These are phyloP conservation scores for Priceomyces haplophilus DNA, from an alignment of 805 yeast genomes.

Conservation along the genomic window DNA sequence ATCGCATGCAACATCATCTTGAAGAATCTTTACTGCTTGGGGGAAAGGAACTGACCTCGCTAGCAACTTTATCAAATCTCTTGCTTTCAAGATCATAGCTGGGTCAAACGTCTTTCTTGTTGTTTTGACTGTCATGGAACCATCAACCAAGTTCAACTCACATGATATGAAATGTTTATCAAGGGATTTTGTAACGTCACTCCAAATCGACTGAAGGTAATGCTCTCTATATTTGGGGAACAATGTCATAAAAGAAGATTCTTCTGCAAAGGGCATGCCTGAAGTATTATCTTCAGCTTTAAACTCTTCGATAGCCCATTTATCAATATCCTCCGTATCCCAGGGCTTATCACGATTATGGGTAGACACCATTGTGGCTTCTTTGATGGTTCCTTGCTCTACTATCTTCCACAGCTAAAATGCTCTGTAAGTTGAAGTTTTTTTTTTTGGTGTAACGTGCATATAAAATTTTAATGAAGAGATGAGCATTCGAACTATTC, in stretches of 20 bases:
- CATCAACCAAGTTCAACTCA: conserved; percentile 86
- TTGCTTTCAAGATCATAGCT: conserved; percentile 85
- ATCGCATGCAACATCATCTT: conserved; percentile 93
- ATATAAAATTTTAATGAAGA: not conserved
- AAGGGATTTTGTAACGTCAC: conserved; percentile 80
- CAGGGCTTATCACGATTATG: conserved; percentile 95
- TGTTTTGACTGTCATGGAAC: conserved; percentile 95
- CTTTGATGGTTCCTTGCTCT: not conserved
- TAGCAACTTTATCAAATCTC: conserved; percentile 88
- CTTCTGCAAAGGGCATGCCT: conserved; percentile 91
- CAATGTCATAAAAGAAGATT: conserved; percentile 88
- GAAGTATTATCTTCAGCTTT: conserved; percentile 83
- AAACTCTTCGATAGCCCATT: conserved; percentile 88
- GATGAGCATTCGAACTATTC: not conserved
- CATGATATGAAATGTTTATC: conserved; percentile 77
- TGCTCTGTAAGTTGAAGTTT: not conserved
- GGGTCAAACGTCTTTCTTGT: conserved; percentile 96
- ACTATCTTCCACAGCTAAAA: not conserved
- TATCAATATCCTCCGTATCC: conserved; percentile 94
- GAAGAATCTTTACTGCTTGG: conserved; percentile 87
- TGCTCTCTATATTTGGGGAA: conserved; percentile 96
- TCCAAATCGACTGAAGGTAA: conserved; percentile 87
- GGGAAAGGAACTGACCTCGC: conserved; percentile 97
- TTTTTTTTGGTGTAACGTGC: not conserved
- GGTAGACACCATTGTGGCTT: conserved; percentile 72